Evolutionary conservation across 1,284 basidiomycete species (phyloP).

Genomic region (Sporisorium graminicola): DNA sequence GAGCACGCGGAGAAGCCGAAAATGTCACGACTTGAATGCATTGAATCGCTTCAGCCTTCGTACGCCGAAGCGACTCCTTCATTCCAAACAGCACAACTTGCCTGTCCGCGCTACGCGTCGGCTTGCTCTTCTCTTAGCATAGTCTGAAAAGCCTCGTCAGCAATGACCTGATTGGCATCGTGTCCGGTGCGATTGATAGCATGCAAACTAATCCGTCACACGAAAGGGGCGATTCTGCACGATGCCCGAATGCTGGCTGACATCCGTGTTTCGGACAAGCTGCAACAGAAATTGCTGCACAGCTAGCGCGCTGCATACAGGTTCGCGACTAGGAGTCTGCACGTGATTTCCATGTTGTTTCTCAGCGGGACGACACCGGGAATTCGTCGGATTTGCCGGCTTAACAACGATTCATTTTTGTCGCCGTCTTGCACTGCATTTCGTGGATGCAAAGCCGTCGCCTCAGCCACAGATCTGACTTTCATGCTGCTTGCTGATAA

Average conservation of each 20-base stretch:
- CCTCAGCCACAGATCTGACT: not conserved
- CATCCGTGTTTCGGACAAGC: slow-evolving; percentile 6
- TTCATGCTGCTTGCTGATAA: not conserved
- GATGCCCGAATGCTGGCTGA: not conserved
- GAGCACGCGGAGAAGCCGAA: slow-evolving; percentile 1
- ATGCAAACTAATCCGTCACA: slow-evolving; percentile 1
- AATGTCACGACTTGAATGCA: not conserved
- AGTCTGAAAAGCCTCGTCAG: no score
- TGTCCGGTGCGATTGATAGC: not conserved
- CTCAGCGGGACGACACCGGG: not conserved
- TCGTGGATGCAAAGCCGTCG: not conserved
- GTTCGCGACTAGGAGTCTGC: slow-evolving; percentile 22
- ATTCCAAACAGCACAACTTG: slow-evolving; percentile 13
- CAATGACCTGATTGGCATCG: not conserved
- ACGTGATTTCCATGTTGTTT: slow-evolving; percentile 30
- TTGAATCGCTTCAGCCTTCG: not conserved
- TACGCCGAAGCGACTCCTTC: not conserved
- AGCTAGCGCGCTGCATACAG: slow-evolving; percentile 34
- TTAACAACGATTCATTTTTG: slow-evolving; percentile 5
- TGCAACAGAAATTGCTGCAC: slow-evolving; percentile 25
- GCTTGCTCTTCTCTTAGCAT: not conserved
- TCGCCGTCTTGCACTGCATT: not conserved
- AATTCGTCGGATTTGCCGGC: not conserved
- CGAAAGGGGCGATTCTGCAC: not conserved
- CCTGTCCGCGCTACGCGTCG: no score